Percentiles rank a stretch among this genome's conserved stretches.
These are phyloP conservation scores for Neocatenulostroma microsporum DNA, from an alignment of 2,329 filamentous ascomycete species.

Conservation along the genomic window DNA sequence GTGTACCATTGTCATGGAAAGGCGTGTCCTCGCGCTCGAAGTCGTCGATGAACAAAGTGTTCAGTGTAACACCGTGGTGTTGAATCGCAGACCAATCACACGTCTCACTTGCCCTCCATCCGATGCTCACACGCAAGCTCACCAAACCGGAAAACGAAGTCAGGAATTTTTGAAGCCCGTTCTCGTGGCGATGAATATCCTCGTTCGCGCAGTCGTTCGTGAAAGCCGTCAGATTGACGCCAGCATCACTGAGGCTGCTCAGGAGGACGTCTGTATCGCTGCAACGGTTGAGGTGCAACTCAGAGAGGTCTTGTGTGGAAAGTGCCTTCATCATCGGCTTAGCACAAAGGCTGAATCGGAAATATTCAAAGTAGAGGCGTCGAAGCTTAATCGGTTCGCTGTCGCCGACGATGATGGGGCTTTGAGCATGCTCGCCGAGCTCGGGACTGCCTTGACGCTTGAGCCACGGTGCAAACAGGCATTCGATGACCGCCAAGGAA, in stretches of 20 bases:
- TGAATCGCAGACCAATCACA: slow-evolving; percentile 1
- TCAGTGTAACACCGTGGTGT: neutral
- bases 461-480: neutral
- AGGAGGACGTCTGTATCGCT: neutral
- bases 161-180: neutral
- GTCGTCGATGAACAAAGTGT: neutral
- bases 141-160: neutral
- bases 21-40: neutral
- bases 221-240: neutral
- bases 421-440: no score
- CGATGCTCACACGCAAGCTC: neutral
- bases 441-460: no score
- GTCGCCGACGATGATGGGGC: neutral
- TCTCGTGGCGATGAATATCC: neutral
- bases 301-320: neutral
- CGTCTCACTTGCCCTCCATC: neutral
- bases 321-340: neutral
- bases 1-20: no score
- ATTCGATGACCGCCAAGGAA: neutral
- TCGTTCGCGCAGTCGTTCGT: no score
- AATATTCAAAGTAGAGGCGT: neutral
- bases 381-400: neutral
- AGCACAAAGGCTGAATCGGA: neutral
- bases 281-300: neutral
- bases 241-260: neutral